Conservation (phyloP, 2,329 filamentous ascomycete species). For the Microdochium nivale region DNA sequence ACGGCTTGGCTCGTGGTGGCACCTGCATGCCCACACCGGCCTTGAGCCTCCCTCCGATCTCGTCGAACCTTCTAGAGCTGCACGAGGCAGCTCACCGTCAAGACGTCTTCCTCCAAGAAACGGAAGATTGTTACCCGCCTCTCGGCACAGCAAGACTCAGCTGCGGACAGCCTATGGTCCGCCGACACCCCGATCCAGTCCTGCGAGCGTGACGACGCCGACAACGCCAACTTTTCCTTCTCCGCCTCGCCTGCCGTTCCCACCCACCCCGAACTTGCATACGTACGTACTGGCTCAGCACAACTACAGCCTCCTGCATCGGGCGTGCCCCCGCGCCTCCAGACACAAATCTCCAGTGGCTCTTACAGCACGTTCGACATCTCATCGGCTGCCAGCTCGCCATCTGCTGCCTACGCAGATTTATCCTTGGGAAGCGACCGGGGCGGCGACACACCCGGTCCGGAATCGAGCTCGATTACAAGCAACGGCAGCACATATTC, state of each 20-base stretch:
- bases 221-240: conserved; percentile 42
- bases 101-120: conserved; percentile 68
- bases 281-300: conserved; percentile 20
- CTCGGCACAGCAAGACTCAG: conserved; percentile 30
- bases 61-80: conserved; percentile 39
- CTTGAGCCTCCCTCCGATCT: conserved; percentile 1
- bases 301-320: conserved; percentile 33
- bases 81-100: conserved; percentile 58
- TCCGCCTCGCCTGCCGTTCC: conserved; percentile 30
- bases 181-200: conserved; percentile 42
- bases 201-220: conserved; percentile 36
- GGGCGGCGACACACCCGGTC: conserved; percentile 29
- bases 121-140: conserved; percentile 51
- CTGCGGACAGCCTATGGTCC: conserved; percentile 17
- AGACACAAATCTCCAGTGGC: conserved; percentile 31
- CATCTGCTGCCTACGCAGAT: conserved; percentile 47
- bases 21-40: neutral
- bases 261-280: conserved; percentile 26
- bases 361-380: conserved; percentile 38
- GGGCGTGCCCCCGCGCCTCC: conserved; percentile 42
- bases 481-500: conserved; percentile 9
- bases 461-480: conserved; percentile 32
- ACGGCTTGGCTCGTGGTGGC: neutral
- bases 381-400: conserved; percentile 49
- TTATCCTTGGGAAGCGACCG: conserved; percentile 48